Percentiles rank a stretch among this genome's conserved stretches.
Conservation (phyloP, 768 basidiomycete genomes). For the Rhizopogon sp. region DNA sequence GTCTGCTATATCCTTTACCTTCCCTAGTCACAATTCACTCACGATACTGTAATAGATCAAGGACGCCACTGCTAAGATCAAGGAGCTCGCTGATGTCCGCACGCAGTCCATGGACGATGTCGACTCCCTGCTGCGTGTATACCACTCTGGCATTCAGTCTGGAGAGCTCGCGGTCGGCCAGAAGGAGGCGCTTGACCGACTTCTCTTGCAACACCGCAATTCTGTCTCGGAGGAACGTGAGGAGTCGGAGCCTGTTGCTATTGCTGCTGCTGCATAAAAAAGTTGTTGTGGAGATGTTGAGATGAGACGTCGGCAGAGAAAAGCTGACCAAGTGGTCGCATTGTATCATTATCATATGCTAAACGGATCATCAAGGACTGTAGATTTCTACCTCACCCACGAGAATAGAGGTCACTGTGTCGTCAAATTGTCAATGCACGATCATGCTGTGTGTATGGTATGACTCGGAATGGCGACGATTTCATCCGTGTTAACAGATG, state of each 20-base stretch:
- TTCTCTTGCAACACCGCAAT: slow-evolving; percentile 75
- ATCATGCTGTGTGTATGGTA: too few relatives aligned
- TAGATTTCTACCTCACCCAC: not conserved
- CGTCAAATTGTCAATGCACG: too few relatives aligned
- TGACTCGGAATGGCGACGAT: too few relatives aligned
- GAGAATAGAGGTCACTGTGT: not conserved
- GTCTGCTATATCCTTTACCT: slow-evolving; percentile 26
- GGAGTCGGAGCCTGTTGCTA: slow-evolving; percentile 6
- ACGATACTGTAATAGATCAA: slow-evolving; percentile 57
- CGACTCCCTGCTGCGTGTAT: slow-evolving; percentile 91
- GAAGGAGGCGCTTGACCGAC: slow-evolving; percentile 82
- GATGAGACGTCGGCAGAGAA: not conserved
- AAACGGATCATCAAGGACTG: not conserved
- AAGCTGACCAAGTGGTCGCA: not conserved
- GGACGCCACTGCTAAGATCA: slow-evolving; percentile 98
- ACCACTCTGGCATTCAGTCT: slow-evolving; percentile 89
- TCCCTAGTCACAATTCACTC: slow-evolving; percentile 3
- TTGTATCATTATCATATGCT: not conserved
- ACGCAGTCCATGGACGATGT: slow-evolving; percentile 99
- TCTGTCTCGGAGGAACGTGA: slow-evolving; percentile 1
- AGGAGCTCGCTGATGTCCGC: slow-evolving; percentile 96
- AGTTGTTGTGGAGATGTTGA: not conserved
- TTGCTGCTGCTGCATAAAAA: slow-evolving; percentile 1
- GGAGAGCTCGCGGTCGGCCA: slow-evolving; percentile 95
- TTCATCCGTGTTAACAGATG: too few relatives aligned